Base-by-base conservation (phyloP, 1,284 basidiomycete genomes). In the Ganoderma lucidum region DNA sequence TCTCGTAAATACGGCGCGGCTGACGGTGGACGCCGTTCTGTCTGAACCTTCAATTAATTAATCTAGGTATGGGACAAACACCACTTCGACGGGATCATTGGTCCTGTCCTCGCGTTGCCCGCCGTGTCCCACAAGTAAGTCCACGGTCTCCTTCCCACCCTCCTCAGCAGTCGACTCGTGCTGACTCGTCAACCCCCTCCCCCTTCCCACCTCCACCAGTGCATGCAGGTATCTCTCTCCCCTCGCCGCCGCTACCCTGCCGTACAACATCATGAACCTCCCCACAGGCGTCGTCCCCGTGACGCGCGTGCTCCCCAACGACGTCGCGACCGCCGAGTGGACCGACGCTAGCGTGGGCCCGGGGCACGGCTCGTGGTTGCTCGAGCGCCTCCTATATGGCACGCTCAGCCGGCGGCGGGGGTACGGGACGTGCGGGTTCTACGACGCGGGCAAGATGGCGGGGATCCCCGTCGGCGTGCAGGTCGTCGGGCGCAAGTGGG, bases 381-480 rank as follows among this genome's bases (percentile, higher is more conserved):
- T 92, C 63, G 90, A 93, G 73, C 78, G 78, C 12, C 80, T 82
- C 32, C 79, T 95, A n/a, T 95, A 91, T 77, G 75, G 79, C 0
- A 66, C 65, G 19, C 35, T 48, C 6, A 55, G 42, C 55, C 32
- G 58, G 37, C 23, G 55, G 82, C 81, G 8, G 82, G 84, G 39
- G 19, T 45, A 48, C 55, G 59, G 42, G 80, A 80, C 4, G 78
- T 85, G 2, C 80, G 88, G 28, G 12, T 71, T 68, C 59, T 98
- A 97, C 75, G 85, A 96, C 75, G 88, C 92, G 0, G 81, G 85
- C 28, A 85, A 83, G 76, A 94, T 93, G 89, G 81, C 87, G 30
- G 95, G 95, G 0, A 85, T 98, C 78, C 95, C 96, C 0, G 87
- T 97, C 0, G 92, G 89, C 0, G 86, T 98, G 55, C 96, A 98